Conservation (phyloP, 129 eudicot species). For the Artemisia argyi region DNA sequence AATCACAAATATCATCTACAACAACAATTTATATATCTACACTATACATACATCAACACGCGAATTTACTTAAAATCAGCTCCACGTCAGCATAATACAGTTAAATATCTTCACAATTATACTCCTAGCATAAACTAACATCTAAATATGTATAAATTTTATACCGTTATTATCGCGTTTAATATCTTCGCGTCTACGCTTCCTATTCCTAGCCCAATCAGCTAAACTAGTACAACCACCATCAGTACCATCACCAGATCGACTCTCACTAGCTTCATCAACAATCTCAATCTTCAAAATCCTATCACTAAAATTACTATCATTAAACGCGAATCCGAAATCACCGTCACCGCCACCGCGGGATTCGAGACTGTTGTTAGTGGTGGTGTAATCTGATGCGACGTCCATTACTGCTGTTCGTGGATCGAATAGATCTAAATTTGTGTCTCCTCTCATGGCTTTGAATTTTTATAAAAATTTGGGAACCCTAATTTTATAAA, state of each 20-base stretch:
- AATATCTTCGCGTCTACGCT: constrained; percentile 70
- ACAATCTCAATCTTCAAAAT: constrained; percentile 72
- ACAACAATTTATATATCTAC: too few species aligned
- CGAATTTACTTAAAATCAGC: too few species aligned
- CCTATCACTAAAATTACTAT: constrained; percentile 89
- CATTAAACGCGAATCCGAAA: constrained; percentile 91
- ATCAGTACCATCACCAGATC: constrained; percentile 37
- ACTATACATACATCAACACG: too few species aligned
- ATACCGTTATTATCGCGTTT: constrained; percentile 53
- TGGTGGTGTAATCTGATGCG: constrained; percentile 6
- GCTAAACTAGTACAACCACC: constrained; percentile 72
- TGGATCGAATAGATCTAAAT: constrained; percentile 90
- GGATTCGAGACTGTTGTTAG: too few species aligned
- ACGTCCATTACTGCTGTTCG: constrained; percentile 73
- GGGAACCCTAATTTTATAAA: constrained; percentile 30
- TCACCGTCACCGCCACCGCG: constrained; percentile 57
- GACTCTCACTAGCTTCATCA: constrained; percentile 54
- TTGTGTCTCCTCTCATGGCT: constrained; percentile 67
- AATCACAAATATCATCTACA: too few species aligned
- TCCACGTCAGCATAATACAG: too few species aligned
- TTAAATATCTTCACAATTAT: too few species aligned
- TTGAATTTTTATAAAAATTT: too few species aligned
- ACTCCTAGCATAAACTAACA: too few species aligned
- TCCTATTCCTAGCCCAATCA: constrained; percentile 86
- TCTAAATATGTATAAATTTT: too few species aligned